Conservation (phyloP, 371 early-diverging fungal genomes). For the Mucor mucedo region DNA sequence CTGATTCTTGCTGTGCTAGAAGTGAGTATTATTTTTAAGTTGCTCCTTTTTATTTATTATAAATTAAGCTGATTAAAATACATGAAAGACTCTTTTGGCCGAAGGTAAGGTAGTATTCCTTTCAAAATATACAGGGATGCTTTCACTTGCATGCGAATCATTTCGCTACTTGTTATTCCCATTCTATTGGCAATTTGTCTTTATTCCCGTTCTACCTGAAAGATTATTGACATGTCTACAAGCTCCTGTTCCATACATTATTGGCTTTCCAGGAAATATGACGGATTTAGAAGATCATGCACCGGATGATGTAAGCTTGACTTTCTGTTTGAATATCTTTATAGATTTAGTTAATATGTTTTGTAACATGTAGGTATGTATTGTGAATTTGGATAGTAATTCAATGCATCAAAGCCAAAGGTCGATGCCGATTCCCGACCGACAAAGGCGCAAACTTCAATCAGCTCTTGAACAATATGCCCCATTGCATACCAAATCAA, state of each 20-base stretch:
- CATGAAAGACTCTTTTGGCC: slow-evolving; percentile 63
- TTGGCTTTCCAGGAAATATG: slow-evolving; percentile 70
- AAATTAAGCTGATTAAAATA: neutral
- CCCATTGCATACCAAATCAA: slow-evolving; percentile 46
- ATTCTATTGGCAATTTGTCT: slow-evolving; percentile 82
- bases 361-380: slow-evolving; percentile 46
- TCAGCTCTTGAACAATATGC: slow-evolving; percentile 60
- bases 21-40: slow-evolving; percentile 31
- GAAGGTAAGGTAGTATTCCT: slow-evolving; percentile 81
- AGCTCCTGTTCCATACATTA: slow-evolving; percentile 84
- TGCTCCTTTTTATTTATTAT: neutral
- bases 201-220: slow-evolving; percentile 79
- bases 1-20: slow-evolving; percentile 73
- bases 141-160: slow-evolving; percentile 74
- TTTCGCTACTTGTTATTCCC: slow-evolving; percentile 77
- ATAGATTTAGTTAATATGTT: slow-evolving; percentile 2
- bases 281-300: slow-evolving; percentile 61
- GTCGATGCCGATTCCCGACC: slow-evolving; percentile 51
- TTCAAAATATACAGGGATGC: slow-evolving; percentile 73
- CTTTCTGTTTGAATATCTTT: neutral
- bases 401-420: slow-evolving; percentile 51
- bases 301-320: slow-evolving; percentile 66
- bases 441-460: slow-evolving; percentile 61
- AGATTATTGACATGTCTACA: slow-evolving; percentile 75
- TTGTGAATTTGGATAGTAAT: slow-evolving; percentile 66